Percentiles rank a stretch among this genome's conserved stretches.
Conservation (phyloP, 2,329 filamentous ascomycete species). For the Teratosphaeria zuluensis region DNA sequence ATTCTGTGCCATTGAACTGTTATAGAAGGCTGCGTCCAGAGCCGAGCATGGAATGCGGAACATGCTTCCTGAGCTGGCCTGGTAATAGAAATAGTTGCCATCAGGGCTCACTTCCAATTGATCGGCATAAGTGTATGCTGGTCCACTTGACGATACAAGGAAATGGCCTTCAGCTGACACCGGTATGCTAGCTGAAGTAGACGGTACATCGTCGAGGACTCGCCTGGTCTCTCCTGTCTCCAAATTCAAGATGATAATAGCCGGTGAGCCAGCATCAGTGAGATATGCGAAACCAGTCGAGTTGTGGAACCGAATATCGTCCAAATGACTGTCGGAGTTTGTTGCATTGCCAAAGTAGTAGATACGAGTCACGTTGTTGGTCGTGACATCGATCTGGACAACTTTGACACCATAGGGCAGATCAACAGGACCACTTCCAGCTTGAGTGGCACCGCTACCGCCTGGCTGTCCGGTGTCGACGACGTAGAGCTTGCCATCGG, state of each 20-base stretch:
- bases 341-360: conserved; percentile 28
- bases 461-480: conserved; percentile 23
- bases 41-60: conserved; percentile 26
- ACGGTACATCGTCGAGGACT: conserved; percentile 20
- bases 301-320: conserved; percentile 30
- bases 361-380: conserved; percentile 24
- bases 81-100: conserved; percentile 29
- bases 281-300: conserved; percentile 20
- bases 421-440: conserved; percentile 13
- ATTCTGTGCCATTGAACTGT: conserved; percentile 19
- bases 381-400: conserved; percentile 24
- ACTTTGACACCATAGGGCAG: conserved; percentile 26
- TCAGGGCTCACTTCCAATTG: conserved; percentile 33
- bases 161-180: conserved; percentile 24
- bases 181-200: conserved; percentile 20
- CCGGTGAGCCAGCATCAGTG: conserved; percentile 18
- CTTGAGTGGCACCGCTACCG: conserved; percentile 11
- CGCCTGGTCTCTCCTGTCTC: conserved; percentile 15
- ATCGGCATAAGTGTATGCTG: conserved; percentile 23
- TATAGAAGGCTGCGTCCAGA: conserved; percentile 26
- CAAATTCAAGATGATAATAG: conserved; percentile 22
- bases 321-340: conserved; percentile 21
- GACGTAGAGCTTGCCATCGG: conserved; percentile 25
- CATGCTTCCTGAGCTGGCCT: conserved; percentile 27
- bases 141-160: conserved; percentile 11